Conservation (phyloP, 169 alveolate genomes). For the Sarcocystis neurona region DNA sequence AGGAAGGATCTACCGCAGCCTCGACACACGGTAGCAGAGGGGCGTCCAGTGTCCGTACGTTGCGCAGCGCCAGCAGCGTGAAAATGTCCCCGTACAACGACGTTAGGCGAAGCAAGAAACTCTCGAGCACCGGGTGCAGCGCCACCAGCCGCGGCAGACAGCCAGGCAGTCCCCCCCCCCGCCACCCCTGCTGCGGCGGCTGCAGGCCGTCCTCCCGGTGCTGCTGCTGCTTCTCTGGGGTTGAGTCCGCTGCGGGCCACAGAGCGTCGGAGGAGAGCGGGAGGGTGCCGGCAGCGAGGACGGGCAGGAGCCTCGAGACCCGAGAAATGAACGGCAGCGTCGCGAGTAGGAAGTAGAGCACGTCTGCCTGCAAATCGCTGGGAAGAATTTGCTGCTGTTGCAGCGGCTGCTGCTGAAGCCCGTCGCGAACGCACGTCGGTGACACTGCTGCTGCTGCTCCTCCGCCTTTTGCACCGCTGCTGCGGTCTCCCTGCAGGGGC, state of each 20-base stretch:
- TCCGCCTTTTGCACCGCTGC: too few relatives aligned
- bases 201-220: not conserved
- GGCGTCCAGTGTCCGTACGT: conserved; percentile 53
- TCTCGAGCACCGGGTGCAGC: conserved; percentile 17
- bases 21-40: conserved; percentile 44
- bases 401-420: conserved; percentile 42
- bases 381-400: conserved; percentile 23
- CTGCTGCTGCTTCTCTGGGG: not conserved
- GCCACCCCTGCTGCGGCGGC: too few relatives aligned
- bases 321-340: conserved; percentile 56
- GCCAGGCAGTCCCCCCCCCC: too few relatives aligned
- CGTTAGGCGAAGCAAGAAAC: conserved; percentile 28
- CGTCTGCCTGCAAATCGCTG: conserved; percentile 46
- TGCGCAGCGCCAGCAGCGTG: conserved; percentile 50
- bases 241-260: not conserved
- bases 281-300: conserved; percentile 35
- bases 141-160: conserved; percentile 10
- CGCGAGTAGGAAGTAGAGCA: conserved; percentile 43
- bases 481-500: too few relatives aligned
- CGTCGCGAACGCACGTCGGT: too few relatives aligned
- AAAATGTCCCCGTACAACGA: conserved; percentile 59
- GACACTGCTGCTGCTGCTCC: conserved; percentile 16
- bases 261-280: not conserved
- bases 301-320: conserved; percentile 47
- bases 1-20: conserved; percentile 20